Conservation (phyloP, 2,329 filamentous ascomycete species). For the Aspergillus fijiensis region DNA sequence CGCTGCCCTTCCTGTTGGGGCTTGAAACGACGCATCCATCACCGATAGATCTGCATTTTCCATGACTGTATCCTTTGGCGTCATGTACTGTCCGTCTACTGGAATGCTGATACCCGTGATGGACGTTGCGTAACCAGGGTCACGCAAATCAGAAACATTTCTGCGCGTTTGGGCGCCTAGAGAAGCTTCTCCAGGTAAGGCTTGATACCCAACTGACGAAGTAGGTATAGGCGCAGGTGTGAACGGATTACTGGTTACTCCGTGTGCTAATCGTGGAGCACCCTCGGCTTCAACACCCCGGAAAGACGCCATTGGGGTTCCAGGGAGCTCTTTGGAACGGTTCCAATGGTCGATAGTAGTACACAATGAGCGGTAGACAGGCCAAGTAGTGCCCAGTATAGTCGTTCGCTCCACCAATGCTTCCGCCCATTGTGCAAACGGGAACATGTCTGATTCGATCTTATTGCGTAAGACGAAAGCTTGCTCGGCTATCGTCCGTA, state of each 20-base stretch:
- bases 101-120: conserved; percentile 36
- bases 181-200: conserved; percentile 7
- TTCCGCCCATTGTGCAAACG: conserved; percentile 36
- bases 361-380: conserved; percentile 34
- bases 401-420: conserved; percentile 31
- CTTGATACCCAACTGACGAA: conserved; percentile 7
- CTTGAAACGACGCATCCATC: conserved; percentile 24
- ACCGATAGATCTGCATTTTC: conserved; percentile 28
- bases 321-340: conserved; percentile 19
- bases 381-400: conserved; percentile 32
- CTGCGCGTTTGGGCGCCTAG: conserved; percentile 14
- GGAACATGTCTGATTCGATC: conserved; percentile 33
- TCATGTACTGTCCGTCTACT: conserved; percentile 32
- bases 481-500: conserved; percentile 39
- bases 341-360: conserved; percentile 32
- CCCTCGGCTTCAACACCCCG: conserved; percentile 7
- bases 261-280: conserved; percentile 1
- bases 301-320: conserved; percentile 10
- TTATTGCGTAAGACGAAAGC: conserved; percentile 31
- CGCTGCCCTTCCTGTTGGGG: conserved; percentile 12
- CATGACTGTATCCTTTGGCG: conserved; percentile 34
- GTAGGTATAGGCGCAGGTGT: conserved; percentile 8
- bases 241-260: conserved; percentile 1
- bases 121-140: conserved; percentile 27
- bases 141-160: conserved; percentile 16